These are phyloP conservation scores for Diversispora epigaea DNA, from an alignment of 192 early-diverging fungal genomes.

Conservation along the genomic window DNA sequence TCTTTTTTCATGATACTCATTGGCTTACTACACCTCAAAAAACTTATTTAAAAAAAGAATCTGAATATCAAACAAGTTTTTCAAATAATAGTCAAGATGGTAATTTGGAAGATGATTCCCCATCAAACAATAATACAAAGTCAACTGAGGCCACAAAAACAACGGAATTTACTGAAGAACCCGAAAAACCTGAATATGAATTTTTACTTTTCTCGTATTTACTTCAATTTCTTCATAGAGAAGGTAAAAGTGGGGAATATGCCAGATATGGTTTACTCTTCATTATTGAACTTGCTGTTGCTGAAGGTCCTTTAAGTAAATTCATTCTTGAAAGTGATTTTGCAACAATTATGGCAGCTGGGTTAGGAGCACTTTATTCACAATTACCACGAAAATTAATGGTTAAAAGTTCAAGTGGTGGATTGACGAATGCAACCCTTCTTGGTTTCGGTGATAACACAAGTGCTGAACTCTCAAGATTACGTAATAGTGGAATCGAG, in stretches of 20 bases:
- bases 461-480: conserved; percentile 32
- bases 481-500: conserved; percentile 48
- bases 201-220: conserved; percentile 90
- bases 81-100: conserved; percentile 29
- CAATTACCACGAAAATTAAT: conserved; percentile 80
- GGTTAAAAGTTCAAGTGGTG: conserved; percentile 51
- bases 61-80: conserved; percentile 13
- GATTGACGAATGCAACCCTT: conserved; percentile 40
- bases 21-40: conserved; percentile 62
- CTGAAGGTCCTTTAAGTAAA: conserved; percentile 69
- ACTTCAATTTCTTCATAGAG: conserved; percentile 83
- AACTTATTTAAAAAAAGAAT: conserved; percentile 25
- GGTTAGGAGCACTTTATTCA: conserved; percentile 85
- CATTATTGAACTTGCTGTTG: conserved; percentile 79
- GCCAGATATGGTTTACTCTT: conserved; percentile 84
- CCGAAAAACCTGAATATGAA: conserved; percentile 60
- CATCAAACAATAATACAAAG: conserved; percentile 22
- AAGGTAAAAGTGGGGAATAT: conserved; percentile 82
- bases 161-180: conserved; percentile 49
- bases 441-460: conserved; percentile 38
- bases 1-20: conserved; percentile 73
- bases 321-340: conserved; percentile 86
- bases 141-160: conserved; percentile 41
- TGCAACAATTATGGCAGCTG: conserved; percentile 76
- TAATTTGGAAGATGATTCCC: conserved; percentile 8